A percentile compares a stretch with the other conserved stretches of the same genome.
Conservation (phyloP, 2,329 filamentous ascomycete genomes). For the Pezicula rhizophila region DNA sequence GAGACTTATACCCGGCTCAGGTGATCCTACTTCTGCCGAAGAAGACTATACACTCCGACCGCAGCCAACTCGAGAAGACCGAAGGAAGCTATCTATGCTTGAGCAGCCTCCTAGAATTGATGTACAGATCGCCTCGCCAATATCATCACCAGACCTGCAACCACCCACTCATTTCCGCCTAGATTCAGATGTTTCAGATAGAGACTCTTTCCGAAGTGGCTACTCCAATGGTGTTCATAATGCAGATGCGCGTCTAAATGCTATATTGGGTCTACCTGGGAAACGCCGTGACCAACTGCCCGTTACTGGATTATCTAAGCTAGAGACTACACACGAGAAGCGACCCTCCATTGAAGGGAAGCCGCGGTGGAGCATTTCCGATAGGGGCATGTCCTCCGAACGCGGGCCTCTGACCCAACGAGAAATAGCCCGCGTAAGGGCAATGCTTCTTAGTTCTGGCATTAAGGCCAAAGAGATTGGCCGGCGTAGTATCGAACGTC, state of each 20-base stretch:
- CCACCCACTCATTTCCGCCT: constrained; percentile 5
- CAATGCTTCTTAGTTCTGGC: constrained; percentile 76
- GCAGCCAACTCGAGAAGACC: constrained; percentile 30
- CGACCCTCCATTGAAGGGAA: constrained; percentile 16
- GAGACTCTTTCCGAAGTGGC: constrained; percentile 17
- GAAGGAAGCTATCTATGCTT: constrained; percentile 35
- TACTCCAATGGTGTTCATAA: constrained; percentile 15
- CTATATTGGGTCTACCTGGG: constrained; percentile 26
- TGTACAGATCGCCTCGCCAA: constrained; percentile 29
- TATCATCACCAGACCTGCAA: constrained; percentile 18
- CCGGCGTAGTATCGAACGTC: constrained; percentile 45
- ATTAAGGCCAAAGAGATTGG: constrained; percentile 82
- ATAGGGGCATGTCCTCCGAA: constrained; percentile 32
- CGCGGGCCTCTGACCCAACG: constrained; percentile 49
- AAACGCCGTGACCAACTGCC: constrained; percentile 31
- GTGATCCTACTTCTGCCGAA: neutral
- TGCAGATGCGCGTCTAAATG: constrained; percentile 27
- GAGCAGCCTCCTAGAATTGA: constrained; percentile 44
- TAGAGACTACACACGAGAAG: constrained; percentile 25
- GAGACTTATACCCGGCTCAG: constrained; percentile 11
- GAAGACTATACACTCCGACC: constrained; percentile 34
- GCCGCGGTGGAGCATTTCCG: constrained; percentile 47
- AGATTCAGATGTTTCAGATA: constrained; percentile 23
- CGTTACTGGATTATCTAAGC: constrained; percentile 37
- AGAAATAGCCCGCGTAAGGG: constrained; percentile 75